A percentile compares a stretch with the other conserved stretches of the same genome.
These are phyloP conservation scores for Ganoderma leucocontextum DNA, from an alignment of 1,284 basidiomycete genomes.

Conservation along the genomic window DNA sequence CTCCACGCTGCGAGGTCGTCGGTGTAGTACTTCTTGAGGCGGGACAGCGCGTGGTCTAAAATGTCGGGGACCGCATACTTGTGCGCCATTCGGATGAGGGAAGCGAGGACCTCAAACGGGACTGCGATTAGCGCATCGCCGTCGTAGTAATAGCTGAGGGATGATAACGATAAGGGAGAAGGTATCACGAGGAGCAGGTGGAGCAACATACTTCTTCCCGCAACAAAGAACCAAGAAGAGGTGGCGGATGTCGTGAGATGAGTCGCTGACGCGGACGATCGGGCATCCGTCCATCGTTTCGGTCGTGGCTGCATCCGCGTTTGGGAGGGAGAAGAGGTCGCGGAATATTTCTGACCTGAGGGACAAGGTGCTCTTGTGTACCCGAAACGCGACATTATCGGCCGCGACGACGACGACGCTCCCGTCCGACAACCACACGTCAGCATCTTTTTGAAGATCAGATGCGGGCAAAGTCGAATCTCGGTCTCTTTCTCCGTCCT, in stretches of 20 bases:
- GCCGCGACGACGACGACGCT: slow-evolving; percentile 29
- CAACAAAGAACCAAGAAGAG: slow-evolving; percentile 1
- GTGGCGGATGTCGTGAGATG: not conserved
- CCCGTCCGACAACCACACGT: slow-evolving; percentile 28
- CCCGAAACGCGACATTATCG: not conserved
- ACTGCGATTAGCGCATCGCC: slow-evolving; percentile 10
- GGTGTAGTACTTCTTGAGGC: slow-evolving; percentile 15
- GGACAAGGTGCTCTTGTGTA: slow-evolving; percentile 3
- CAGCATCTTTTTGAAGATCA: slow-evolving; percentile 9
- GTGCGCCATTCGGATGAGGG: slow-evolving; percentile 20
- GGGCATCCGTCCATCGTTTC: slow-evolving; percentile 6
- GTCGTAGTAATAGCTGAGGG: slow-evolving; percentile 16
- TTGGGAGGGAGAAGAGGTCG: slow-evolving; percentile 1
- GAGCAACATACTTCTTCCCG: not conserved
- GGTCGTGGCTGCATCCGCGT: not conserved
- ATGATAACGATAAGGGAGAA: not conserved
- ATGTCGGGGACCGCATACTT: slow-evolving; percentile 12
- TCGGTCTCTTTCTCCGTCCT: not conserved
- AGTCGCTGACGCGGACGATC: not conserved
- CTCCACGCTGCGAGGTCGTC: slow-evolving; percentile 2
- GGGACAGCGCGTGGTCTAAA: not conserved
- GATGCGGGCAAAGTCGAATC: not conserved
- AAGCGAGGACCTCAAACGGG: not conserved
- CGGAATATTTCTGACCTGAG: slow-evolving; percentile 1
- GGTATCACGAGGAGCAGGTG: not conserved